phyloP scores from a whole-genome alignment of 495 filamentous ascomycete species.

The Hypoxylon cercidicola region DNA sequence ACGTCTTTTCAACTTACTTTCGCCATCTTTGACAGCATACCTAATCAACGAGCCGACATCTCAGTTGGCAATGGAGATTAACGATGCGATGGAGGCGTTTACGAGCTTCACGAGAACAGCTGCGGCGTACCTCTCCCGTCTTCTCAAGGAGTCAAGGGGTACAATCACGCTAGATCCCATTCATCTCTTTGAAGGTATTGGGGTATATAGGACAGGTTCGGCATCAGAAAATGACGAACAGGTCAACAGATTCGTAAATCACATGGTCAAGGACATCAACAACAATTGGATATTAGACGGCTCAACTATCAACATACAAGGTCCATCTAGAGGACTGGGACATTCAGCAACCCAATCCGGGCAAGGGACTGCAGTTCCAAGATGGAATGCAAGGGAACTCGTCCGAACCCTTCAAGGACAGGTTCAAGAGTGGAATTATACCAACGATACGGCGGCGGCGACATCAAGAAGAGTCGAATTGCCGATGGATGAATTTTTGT shows the following conservation, averaged over 20 bases:
- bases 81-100: constrained; percentile 16
- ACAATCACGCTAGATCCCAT: constrained; percentile 13
- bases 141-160: constrained; percentile 5
- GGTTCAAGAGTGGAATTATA: constrained; percentile 45
- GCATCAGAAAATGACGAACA: constrained; percentile 22
- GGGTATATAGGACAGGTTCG: neutral
- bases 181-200: constrained; percentile 32
- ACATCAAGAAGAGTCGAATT: constrained; percentile 14
- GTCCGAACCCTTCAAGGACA: constrained; percentile 30
- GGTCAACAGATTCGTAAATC: constrained; percentile 47
- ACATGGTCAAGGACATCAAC: constrained; percentile 50
- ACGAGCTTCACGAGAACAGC: constrained; percentile 39
- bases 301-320: constrained; percentile 45
- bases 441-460: constrained; percentile 29
- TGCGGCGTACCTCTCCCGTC: constrained; percentile 20
- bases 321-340: constrained; percentile 40
- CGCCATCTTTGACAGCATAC: constrained; percentile 38
- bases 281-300: constrained; percentile 51
- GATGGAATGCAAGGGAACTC: constrained; percentile 39
- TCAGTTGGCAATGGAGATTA: constrained; percentile 20
- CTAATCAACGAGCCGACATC: constrained; percentile 40
- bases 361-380: constrained; percentile 41
- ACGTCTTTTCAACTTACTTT: constrained; percentile 40
- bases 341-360: constrained; percentile 41
- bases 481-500: constrained; percentile 33